These are phyloP conservation scores for Metschnikowia colocasiae DNA, from an alignment of 805 yeast genomes.

Conservation along the genomic window DNA sequence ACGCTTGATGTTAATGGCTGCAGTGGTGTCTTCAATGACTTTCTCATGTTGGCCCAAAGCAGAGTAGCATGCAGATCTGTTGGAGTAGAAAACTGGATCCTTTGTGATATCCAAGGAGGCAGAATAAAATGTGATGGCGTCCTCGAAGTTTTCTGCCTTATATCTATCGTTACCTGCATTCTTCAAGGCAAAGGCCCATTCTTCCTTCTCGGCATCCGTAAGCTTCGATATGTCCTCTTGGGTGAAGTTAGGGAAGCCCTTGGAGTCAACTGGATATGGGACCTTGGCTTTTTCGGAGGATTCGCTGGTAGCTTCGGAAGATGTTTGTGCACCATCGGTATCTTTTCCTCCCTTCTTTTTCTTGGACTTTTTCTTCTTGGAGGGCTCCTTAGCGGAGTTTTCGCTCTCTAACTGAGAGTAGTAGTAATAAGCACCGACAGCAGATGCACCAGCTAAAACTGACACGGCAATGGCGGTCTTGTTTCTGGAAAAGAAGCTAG, in stretches of 20 bases:
- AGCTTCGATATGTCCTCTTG: conserved; percentile 44
- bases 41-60: conserved; percentile 76
- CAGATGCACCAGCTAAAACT: conserved; percentile 60
- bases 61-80: conserved; percentile 94
- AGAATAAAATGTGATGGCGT: conserved; percentile 78
- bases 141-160: conserved; percentile 61
- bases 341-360: conserved; percentile 45
- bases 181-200: conserved; percentile 72
- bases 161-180: conserved; percentile 84
- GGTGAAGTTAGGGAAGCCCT: conserved; percentile 57
- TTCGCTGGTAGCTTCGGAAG: conserved; percentile 15
- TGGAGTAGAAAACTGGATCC: conserved; percentile 90
- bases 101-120: conserved; percentile 70
- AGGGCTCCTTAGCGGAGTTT: conserved; percentile 17
- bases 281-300: conserved; percentile 10
- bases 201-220: conserved; percentile 50
- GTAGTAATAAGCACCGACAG: conserved; percentile 57
- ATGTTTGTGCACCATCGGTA: conserved; percentile 10
- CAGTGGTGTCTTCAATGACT: conserved; percentile 83
- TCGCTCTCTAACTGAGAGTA: conserved; percentile 29
- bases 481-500: conserved; percentile 46
- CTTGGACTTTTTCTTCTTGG: conserved; percentile 36
- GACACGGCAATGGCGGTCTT: conserved; percentile 63
- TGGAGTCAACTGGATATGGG: conserved; percentile 50
- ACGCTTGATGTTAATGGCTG: conserved; percentile 81